These are phyloP conservation scores for Phytopythium delawarense DNA, from an alignment of 352 stramenopile species.

Conservation along the genomic window DNA sequence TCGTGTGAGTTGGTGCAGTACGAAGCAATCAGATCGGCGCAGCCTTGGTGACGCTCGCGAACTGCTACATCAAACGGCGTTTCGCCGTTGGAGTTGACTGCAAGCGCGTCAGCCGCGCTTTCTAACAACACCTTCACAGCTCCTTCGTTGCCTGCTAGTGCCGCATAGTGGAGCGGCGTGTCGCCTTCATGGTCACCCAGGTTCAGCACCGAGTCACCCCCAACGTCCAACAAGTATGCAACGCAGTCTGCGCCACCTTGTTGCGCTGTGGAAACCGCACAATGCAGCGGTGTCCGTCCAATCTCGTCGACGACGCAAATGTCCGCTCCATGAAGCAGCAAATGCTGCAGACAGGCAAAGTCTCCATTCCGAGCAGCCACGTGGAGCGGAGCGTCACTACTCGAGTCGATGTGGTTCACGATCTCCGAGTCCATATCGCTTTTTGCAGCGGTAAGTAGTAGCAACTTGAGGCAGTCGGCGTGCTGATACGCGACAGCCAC, in stretches of 20 bases:
- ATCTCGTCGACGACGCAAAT: constrained; percentile 82
- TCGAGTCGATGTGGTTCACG: constrained; percentile 82
- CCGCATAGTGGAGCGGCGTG: constrained; percentile 73
- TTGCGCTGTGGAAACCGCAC: constrained; percentile 31
- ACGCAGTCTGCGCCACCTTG: constrained; percentile 64
- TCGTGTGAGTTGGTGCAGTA: constrained; percentile 23
- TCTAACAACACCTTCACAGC: constrained; percentile 76
- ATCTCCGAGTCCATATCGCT: constrained; percentile 87
- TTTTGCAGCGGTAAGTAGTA: constrained; percentile 71
- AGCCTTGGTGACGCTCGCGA: constrained; percentile 40
- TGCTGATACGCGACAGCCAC: constrained; percentile 63
- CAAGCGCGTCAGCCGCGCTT: constrained; percentile 66
- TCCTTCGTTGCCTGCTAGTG: constrained; percentile 45
- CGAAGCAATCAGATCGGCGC: constrained; percentile 47
- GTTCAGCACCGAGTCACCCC: constrained; percentile 76
- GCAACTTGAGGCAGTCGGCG: constrained; percentile 47
- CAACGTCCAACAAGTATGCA: constrained; percentile 81
- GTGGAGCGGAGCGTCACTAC: constrained; percentile 77
- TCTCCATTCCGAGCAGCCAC: constrained; percentile 69
- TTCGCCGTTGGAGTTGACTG: constrained; percentile 53
- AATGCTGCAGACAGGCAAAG: constrained; percentile 59
- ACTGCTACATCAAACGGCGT: constrained; percentile 64
- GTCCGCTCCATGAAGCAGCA: constrained; percentile 77
- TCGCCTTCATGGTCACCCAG: constrained; percentile 71
- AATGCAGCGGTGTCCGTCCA: constrained; percentile 76